Evolutionary conservation across 2,329 filamentous ascomycete genomes (phyloP), one percentile per base, ranked within the genome.

Genomic region (Cladosporium colombiae): DNA sequence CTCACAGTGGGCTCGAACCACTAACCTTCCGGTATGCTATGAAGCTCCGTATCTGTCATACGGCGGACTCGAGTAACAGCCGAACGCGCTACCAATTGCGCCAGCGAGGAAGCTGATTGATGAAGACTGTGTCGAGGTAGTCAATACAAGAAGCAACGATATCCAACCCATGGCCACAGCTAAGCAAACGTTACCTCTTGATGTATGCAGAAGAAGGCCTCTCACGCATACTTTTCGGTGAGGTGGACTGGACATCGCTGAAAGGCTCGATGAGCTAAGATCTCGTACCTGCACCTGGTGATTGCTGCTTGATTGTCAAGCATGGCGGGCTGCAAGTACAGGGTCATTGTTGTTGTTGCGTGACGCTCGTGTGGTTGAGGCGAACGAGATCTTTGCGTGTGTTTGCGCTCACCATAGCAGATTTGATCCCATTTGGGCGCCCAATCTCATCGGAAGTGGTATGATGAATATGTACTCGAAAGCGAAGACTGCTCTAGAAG

Each of bases 41-140:
- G 40, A 21, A 46, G 57, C 37, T 49, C 23, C 27, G 18, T 46
- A 46, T 29, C 37, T 25, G 27, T 33, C 37, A 60, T 31, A 44
- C 18, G 37, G 37, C 37, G 37, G 37, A 44, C 11, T 21, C 40
- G 44, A 37, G n/a, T 62, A 62, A 62, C 59, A 62, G 59, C 59
- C 59, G 59, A 62, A 62, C 59, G 59, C 59, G 59, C 59, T 62
- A 62, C 59, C 59, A 13, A 25, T 62, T 62, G 59, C 59, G 59
- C 59, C 59, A 62, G 44, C 59, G 59, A 62, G 59, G 59, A 62
- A 52, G 44, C 10, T 62, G 18, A 18, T 50, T 62, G 59, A 62
- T 62, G 59, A 11, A 27, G 16, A 16, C 29, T 37, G 4, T n/a
- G 4, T 0, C 1, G 2, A 8, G n/a, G 5, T n/a, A 16, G 3